Evolutionary conservation across 1,139 yeast species (phyloP).

Genomic region (Yamadazyma jaroonii): DNA sequence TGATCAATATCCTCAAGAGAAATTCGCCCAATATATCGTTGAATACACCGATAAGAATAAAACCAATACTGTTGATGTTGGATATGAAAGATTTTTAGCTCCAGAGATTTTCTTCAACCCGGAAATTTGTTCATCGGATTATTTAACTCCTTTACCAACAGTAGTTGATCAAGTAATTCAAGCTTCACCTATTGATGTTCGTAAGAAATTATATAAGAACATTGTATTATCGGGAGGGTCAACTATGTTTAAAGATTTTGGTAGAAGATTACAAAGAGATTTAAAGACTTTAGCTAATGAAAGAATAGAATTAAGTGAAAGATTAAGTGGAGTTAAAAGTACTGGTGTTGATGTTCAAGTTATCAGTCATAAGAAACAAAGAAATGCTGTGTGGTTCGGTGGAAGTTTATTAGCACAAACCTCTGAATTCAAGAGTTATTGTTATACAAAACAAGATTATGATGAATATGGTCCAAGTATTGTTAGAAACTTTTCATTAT

Average conservation of each 20-base stretch:
- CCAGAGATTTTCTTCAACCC: constrained; percentile 99
- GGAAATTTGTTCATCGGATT: constrained; percentile 93
- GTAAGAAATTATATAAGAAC: constrained; percentile 92
- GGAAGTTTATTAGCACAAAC: constrained; percentile 97
- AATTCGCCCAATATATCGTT: constrained; percentile 89
- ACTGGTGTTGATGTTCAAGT: constrained; percentile 98
- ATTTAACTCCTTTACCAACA: constrained; percentile 89
- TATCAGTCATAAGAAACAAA: constrained; percentile 93
- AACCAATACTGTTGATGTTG: constrained; percentile 77
- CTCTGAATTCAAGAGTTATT: constrained; percentile 91
- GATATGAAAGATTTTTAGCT: constrained; percentile 95
- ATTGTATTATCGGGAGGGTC: constrained; percentile 96
- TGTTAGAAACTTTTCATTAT: constrained; percentile 92
- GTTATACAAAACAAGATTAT: constrained; percentile 95
- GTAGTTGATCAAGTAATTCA: constrained; percentile 96
- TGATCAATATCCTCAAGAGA: constrained; percentile 85
- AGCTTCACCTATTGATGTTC: constrained; percentile 94
- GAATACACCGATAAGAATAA: constrained; percentile 74
- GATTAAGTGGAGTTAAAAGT: constrained; percentile 75
- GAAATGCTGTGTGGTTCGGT: constrained; percentile 99
- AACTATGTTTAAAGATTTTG: constrained; percentile 97
- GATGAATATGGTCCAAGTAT: constrained; percentile 98
- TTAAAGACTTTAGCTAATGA: constrained; percentile 83
- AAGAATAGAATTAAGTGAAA: constrained; percentile 81
- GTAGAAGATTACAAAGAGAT: constrained; percentile 96